phyloP scores from a whole-genome alignment of 257 asterid species.

The Solanum gracilifrons region DNA sequence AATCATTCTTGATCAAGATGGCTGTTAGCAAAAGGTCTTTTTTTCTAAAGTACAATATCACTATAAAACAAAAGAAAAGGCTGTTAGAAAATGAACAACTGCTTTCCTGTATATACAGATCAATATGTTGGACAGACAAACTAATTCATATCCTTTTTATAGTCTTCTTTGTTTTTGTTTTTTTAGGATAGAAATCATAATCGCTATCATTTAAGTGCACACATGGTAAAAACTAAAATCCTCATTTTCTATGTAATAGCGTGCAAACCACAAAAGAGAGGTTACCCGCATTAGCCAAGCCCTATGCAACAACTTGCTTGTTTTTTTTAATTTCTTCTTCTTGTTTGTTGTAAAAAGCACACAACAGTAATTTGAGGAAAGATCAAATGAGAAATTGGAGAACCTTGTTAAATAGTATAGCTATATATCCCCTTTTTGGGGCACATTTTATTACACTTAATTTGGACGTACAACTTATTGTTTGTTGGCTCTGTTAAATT shows the following conservation, averaged over 20 bases:
- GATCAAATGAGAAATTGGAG: not conserved
- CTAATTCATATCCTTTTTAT: not conserved
- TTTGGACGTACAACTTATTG: not conserved
- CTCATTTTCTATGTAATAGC: no score
- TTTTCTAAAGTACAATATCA: not conserved
- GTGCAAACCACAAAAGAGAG: not conserved
- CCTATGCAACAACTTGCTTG: not conserved
- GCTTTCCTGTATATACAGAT: not conserved
- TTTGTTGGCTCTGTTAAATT: not conserved
- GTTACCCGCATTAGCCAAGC: no score
- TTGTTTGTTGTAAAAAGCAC: not conserved
- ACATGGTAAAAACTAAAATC: no score
- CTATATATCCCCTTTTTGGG: not conserved
- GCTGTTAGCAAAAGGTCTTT: not conserved
- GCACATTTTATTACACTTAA: not conserved
- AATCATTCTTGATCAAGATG: not conserved
- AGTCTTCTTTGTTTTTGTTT: not conserved
- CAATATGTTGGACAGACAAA: not conserved
- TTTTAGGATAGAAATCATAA: no score
- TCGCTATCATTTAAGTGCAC: not conserved
- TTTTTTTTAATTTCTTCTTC: not conserved
- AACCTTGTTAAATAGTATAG: not conserved
- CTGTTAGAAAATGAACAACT: not conserved
- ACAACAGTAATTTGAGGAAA: not conserved
- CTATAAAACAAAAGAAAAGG: constrained; percentile 1